Evolutionary conservation across 2,329 filamentous ascomycete species (phyloP), one percentile per base, ranked within the genome.

Genomic region (Aspergillus niger): DNA sequence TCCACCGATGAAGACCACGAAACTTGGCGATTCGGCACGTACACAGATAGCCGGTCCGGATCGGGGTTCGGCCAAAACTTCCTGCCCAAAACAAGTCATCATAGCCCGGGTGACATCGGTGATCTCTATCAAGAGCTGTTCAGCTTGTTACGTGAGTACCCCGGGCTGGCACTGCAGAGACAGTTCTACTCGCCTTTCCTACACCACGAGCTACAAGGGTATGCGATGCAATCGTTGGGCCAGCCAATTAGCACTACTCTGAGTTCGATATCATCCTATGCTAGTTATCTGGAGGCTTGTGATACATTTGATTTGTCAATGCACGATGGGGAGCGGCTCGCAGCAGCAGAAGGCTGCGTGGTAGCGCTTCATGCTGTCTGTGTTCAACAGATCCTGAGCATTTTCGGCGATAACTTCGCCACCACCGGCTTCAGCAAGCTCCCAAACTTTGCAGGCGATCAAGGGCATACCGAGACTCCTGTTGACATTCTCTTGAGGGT

Each of bases 171-270:
- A 10, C 56, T 66, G 8, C 58, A 63, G 11, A 59, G 61, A 11
- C 61, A 66, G 6, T 62, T 59, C 47, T 65, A 55, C 57, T 66
- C 64, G 11, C 63, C 64, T 0, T 66, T 66, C 24, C 38, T 66
- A 5, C 64, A 66, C 43, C 63, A 65, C 22, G 43, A 48, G 13
- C 30, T 63, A 26, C 61, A 66, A 17, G 60, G 61, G 17, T 62
- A 57, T 26, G 61, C 64, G 3, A 43, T 62, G 17, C 60, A 61
- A 13, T 60, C 59, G 1, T 60, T 65, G 63, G 55, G 55, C 11
- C 59, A 63, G 11, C 64, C 64, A 20, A 51, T 65, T 55, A 63
- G 57, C 2, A 57, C 59, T 20, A 59, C 64, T 1, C 36, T 66
- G 24, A 59, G 60, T 1, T 65, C 57, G 22, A 56, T 65, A 10